A percentile compares a stretch with the other conserved stretches of the same genome.
Conservation (phyloP, 352 stramenopile species). For the Phytophthora ramorum region DNA sequence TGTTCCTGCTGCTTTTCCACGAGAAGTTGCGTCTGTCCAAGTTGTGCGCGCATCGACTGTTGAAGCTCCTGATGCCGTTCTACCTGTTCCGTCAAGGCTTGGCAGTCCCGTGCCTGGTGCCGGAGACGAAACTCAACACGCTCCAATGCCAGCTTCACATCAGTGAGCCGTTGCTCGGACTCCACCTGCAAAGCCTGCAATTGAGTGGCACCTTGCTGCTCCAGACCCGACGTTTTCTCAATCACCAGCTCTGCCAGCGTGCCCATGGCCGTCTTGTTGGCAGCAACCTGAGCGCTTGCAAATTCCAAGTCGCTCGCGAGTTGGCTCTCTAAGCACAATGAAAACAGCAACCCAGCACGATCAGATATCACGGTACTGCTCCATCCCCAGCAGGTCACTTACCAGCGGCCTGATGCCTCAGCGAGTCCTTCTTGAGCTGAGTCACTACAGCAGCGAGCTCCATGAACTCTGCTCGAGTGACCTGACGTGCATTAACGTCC, state of each 20-base stretch:
- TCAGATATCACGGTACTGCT: background rate
- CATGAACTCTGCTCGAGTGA: conserved; percentile 67
- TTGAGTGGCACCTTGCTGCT: conserved; percentile 46
- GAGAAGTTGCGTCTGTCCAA: conserved; percentile 50
- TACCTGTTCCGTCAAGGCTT: conserved; percentile 54
- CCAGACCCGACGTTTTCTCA: conserved; percentile 50
- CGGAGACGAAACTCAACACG: conserved; percentile 78
- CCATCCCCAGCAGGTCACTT: background rate
- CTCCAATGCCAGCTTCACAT: conserved; percentile 55
- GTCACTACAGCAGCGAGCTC: conserved; percentile 52
- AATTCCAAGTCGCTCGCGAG: conserved; percentile 61
- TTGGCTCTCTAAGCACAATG: conserved; percentile 42
- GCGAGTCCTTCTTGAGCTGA: conserved; percentile 56
- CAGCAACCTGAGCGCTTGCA: conserved; percentile 44
- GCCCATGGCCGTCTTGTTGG: conserved; percentile 55
- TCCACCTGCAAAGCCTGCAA: conserved; percentile 59
- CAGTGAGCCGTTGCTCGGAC: conserved; percentile 50
- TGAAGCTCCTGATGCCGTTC: conserved; percentile 56
- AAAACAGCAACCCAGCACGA: background rate
- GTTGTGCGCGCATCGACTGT: conserved; percentile 44
- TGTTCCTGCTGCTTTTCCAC: conserved; percentile 59
- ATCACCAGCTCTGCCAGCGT: conserved; percentile 56
- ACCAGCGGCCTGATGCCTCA: conserved; percentile 52
- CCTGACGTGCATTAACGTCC: conserved; percentile 50
- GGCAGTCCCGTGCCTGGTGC: conserved; percentile 60